phyloP scores from a whole-genome alignment of 768 basidiomycete species.

The Obba rivulosa region DNA sequence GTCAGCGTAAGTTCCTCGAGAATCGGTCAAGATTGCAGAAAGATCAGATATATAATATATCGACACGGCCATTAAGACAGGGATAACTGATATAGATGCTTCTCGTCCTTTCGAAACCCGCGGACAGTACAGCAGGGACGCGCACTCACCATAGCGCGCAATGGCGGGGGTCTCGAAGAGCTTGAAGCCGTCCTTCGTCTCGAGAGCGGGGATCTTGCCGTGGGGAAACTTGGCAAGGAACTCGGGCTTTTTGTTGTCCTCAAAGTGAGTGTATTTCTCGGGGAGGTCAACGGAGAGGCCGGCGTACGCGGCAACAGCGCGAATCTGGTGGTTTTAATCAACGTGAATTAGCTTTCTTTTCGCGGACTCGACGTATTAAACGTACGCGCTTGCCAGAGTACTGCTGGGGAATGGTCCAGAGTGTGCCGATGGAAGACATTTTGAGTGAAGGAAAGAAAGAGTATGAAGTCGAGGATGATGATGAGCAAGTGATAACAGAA shows the following conservation, averaged over 20 bases:
- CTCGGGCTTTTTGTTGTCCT: constrained; percentile 66
- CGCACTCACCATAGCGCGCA: constrained; percentile 80
- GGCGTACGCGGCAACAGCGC: constrained; percentile 53
- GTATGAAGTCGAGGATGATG: constrained; percentile 10
- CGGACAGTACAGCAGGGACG: not conserved
- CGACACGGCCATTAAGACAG: constrained; percentile 56
- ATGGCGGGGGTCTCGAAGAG: constrained; percentile 78
- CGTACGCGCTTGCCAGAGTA: constrained; percentile 44
- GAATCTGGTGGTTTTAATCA: constrained; percentile 29
- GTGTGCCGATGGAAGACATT: constrained; percentile 59
- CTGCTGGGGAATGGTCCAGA: constrained; percentile 47
- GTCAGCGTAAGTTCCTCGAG: constrained; percentile 12
- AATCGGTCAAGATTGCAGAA: constrained; percentile 4
- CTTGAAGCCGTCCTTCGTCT: constrained; percentile 69
- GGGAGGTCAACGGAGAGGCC: constrained; percentile 54
- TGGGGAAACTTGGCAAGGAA: constrained; percentile 72
- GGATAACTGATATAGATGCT: constrained; percentile 54
- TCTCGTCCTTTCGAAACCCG: constrained; percentile 33
- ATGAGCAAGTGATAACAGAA: constrained; percentile 12
- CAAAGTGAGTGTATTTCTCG: constrained; percentile 49
- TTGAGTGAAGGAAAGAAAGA: constrained; percentile 27
- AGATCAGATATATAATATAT: constrained; percentile 29
- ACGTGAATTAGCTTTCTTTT: not conserved
- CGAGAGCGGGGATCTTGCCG: constrained; percentile 83
- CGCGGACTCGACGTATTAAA: constrained; percentile 5